Percentiles rank a stretch among this genome's conserved stretches.
Conservation (phyloP, 139 green algal species). For the Haematococcus lacustris region DNA sequence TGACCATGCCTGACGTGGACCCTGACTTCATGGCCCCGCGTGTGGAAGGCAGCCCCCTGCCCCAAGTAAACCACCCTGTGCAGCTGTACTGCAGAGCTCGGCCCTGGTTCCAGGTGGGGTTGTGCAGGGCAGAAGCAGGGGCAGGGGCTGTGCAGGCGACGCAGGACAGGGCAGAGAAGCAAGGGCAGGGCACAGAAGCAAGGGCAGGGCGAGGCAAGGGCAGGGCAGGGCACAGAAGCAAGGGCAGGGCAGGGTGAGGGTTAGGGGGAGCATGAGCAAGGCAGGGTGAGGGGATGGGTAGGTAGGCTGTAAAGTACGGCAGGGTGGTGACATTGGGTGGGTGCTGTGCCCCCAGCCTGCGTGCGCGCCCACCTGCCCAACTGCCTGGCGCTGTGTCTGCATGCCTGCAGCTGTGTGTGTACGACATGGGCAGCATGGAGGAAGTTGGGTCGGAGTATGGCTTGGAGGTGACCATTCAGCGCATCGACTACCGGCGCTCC, state of each 20-base stretch:
- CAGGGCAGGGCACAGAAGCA: too few species aligned
- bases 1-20: constrained; percentile 22
- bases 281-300: too few species aligned
- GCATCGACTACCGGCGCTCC: constrained; percentile 8
- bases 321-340: too few species aligned
- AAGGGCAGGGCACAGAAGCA: too few species aligned
- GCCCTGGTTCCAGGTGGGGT: constrained; percentile 26
- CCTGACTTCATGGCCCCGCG: constrained; percentile 16
- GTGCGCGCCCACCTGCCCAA: too few species aligned
- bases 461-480: constrained; percentile 17
- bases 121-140: not conserved
- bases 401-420: constrained; percentile 32
- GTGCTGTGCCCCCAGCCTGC: too few species aligned
- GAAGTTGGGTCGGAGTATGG: constrained; percentile 19
- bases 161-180: too few species aligned
- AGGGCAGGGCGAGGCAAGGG: too few species aligned
- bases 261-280: too few species aligned
- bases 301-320: too few species aligned
- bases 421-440: constrained; percentile 23
- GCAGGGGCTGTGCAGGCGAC: not conserved
- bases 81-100: constrained; percentile 39
- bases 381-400: too few species aligned
- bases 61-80: constrained; percentile 14
- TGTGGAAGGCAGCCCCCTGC: constrained; percentile 5
- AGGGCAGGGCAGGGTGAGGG: too few species aligned